Evolutionary conservation across 805 yeast species (phyloP).

Genomic region (Saccharomycopsis sp.): DNA sequence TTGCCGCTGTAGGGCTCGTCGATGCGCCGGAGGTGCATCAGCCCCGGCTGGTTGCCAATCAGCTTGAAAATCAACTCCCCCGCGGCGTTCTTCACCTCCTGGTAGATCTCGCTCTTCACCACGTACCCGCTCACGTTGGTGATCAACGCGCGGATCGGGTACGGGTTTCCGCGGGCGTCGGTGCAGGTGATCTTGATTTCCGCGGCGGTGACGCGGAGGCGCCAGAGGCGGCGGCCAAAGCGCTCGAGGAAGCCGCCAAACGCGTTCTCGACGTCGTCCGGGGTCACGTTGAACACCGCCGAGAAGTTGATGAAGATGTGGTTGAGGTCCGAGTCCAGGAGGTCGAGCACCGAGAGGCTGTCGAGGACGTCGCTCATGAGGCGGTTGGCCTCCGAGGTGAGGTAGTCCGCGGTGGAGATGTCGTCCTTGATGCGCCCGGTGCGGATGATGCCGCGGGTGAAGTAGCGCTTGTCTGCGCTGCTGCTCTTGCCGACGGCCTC

Average conservation of each 20-base stretch:
- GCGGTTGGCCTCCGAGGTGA: constrained; percentile 93
- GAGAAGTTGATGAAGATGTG: constrained; percentile 96
- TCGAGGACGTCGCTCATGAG: constrained; percentile 94
- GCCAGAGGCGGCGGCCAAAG: constrained; percentile 94
- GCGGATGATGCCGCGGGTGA: constrained; percentile 94
- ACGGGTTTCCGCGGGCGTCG: constrained; percentile 79
- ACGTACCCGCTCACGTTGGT: constrained; percentile 97
- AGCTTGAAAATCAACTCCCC: constrained; percentile 98
- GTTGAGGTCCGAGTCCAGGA: constrained; percentile 91
- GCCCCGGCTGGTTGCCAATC: constrained; percentile 79
- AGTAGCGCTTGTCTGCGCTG: constrained; percentile 88
- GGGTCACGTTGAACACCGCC: constrained; percentile 88
- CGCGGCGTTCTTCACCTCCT: constrained; percentile 84
- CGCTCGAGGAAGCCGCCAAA: constrained; percentile 97
- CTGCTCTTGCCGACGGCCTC: constrained; percentile 95
- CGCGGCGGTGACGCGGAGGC: constrained; percentile 94
- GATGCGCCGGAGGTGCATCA: constrained; percentile 95
- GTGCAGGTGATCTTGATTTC: constrained; percentile 95
- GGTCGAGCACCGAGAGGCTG: constrained; percentile 88
- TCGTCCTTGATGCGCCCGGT: constrained; percentile 94
- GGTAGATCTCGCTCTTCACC: constrained; percentile 89
- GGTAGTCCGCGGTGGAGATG: constrained; percentile 84
- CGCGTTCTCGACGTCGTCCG: constrained; percentile 95
- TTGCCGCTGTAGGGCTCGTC: constrained; percentile 96
- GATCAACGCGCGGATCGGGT: constrained; percentile 94